Evolutionary conservation across 106 monocot genomes (phyloP).

Genomic region (Acorus calamus): DNA sequence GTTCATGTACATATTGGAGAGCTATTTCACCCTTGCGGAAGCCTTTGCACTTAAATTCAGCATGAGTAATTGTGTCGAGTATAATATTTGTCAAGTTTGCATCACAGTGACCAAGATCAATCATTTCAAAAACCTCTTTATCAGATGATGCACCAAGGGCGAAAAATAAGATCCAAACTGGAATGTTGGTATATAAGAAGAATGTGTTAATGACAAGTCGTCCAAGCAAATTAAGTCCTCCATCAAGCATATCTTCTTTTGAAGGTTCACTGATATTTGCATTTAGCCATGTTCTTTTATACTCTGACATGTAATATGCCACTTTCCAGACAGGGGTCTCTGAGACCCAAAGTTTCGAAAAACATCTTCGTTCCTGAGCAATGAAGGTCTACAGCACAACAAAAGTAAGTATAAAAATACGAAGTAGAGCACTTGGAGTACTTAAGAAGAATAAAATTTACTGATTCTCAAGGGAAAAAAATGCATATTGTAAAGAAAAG

Average conservation of each 20-base stretch:
- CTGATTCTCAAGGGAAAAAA: neutral
- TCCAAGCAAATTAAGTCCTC: neutral
- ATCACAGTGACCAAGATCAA: slow-evolving; percentile 49
- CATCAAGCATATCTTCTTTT: slow-evolving; percentile 31
- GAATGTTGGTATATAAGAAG: slow-evolving; percentile 65
- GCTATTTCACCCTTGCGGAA: slow-evolving; percentile 55
- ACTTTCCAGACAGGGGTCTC: slow-evolving; percentile 61
- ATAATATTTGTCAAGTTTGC: slow-evolving; percentile 47
- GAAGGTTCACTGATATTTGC: slow-evolving; percentile 45
- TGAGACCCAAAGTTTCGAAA: slow-evolving; percentile 61
- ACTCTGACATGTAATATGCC: slow-evolving; percentile 30
- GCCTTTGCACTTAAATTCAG: slow-evolving; percentile 46
- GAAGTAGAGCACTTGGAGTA: too few relatives aligned
- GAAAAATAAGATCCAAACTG: slow-evolving; percentile 88
- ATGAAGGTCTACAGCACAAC: slow-evolving; percentile 48
- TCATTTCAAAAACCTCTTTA: slow-evolving; percentile 81
- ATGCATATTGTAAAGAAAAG: too few relatives aligned
- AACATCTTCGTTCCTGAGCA: slow-evolving; percentile 76
- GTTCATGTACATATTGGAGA: slow-evolving; percentile 36
- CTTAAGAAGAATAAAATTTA: neutral
- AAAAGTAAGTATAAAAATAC: neutral
- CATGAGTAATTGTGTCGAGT: slow-evolving; percentile 47
- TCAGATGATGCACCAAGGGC: slow-evolving; percentile 82
- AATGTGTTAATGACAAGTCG: slow-evolving; percentile 34
- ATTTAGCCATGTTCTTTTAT: slow-evolving; percentile 53